A percentile compares a stretch with the other conserved stretches of the same genome.
Conservation (phyloP, 208 protist species). For the Leishmania turanica region DNA sequence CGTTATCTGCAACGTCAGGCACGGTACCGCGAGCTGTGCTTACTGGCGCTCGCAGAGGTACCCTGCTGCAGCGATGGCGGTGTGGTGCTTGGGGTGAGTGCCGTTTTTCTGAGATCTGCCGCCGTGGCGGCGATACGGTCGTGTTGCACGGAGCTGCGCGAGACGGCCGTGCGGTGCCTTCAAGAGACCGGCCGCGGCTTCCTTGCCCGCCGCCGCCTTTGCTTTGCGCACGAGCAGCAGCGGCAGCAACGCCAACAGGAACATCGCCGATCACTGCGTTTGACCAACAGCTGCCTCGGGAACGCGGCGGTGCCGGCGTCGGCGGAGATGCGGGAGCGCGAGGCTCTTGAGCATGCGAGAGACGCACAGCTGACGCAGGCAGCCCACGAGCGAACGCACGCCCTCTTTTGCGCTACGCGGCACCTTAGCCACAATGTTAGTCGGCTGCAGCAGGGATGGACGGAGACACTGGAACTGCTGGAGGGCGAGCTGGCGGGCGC, state of each 20-base stretch:
- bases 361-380: slow-evolving; percentile 7
- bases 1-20: slow-evolving; percentile 7
- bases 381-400: not conserved
- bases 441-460: slow-evolving; percentile 17
- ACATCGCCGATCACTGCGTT: not conserved
- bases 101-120: slow-evolving; percentile 13
- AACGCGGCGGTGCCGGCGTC: not conserved
- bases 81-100: slow-evolving; percentile 25
- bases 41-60: slow-evolving; percentile 3
- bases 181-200: slow-evolving; percentile 15
- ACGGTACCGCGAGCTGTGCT: slow-evolving; percentile 18
- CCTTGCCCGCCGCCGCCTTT: not conserved
- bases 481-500: slow-evolving; percentile 27
- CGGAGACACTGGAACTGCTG: slow-evolving; percentile 19
- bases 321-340: not conserved
- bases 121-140: not conserved
- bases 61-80: not conserved
- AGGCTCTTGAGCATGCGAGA: slow-evolving; percentile 12
- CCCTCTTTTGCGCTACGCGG: not conserved
- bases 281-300: not conserved
- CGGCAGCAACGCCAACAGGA: not conserved
- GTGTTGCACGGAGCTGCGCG: slow-evolving; percentile 7
- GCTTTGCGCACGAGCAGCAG: not conserved
- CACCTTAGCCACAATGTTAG: slow-evolving; percentile 6
- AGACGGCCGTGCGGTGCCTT: slow-evolving; percentile 1